A percentile compares a stretch with the other conserved stretches of the same genome.
These are phyloP conservation scores for Colletotrichum tamarilloi DNA, from an alignment of 2,329 filamentous ascomycete species.

Conservation along the genomic window DNA sequence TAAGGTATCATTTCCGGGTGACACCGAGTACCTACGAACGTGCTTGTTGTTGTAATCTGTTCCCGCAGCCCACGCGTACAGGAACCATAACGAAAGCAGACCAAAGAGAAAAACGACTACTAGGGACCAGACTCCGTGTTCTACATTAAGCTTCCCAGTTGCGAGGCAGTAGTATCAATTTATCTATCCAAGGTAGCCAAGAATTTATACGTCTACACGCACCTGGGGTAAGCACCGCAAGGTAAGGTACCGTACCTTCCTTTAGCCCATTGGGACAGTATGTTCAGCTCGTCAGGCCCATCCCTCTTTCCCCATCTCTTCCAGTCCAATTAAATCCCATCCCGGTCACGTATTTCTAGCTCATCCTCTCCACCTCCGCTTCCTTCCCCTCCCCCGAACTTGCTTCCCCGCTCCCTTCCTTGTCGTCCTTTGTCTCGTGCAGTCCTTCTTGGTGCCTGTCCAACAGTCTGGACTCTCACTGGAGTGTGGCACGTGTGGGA, in stretches of 20 bases:
- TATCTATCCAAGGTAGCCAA: neutral
- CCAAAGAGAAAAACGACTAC: neutral
- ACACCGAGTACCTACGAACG: neutral
- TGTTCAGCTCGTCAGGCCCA: neutral
- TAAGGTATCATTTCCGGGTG: neutral
- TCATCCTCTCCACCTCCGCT: constrained; percentile 26
- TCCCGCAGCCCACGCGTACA: neutral
- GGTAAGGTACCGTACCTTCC: neutral
- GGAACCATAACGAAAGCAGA: neutral
- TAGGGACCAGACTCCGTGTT: neutral
- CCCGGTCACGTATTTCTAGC: neutral
- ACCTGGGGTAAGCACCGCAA: no score
- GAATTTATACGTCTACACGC: no score
- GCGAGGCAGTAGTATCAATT: neutral
- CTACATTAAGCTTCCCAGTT: neutral
- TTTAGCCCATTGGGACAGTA: neutral
- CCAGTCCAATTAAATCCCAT: constrained; percentile 3
- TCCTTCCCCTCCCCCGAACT: constrained; percentile 22
- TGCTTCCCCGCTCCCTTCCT: constrained; percentile 6
- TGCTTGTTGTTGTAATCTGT: neutral
- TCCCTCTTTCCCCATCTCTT: neutral
- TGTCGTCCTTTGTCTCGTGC: neutral
- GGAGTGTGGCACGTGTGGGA: constrained; percentile 29
- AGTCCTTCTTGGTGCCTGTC: neutral
- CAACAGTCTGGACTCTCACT: neutral